These are phyloP conservation scores for Grosmannia huntii DNA, from an alignment of 2,329 filamentous ascomycete genomes.

Conservation along the genomic window DNA sequence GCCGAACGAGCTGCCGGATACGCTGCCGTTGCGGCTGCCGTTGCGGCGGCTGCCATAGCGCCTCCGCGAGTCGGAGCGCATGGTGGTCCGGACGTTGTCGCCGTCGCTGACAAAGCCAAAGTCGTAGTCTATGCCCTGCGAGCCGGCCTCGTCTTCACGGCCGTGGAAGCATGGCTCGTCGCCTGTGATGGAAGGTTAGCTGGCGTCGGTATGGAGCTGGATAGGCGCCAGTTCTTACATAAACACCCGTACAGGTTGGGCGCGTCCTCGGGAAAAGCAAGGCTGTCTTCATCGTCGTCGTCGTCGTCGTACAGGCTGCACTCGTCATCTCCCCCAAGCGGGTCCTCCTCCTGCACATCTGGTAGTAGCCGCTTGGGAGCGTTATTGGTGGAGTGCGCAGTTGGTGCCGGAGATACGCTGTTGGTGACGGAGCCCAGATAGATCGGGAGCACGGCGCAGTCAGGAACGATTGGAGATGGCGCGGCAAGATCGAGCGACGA, in stretches of 20 bases:
- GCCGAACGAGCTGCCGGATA: conserved; percentile 1
- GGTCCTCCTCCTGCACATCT: conserved; percentile 80
- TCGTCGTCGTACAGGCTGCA: conserved; percentile 17
- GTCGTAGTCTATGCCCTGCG: conserved; percentile 48
- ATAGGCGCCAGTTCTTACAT: conserved; percentile 43
- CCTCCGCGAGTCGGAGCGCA: background rate
- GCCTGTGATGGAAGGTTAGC: conserved; percentile 25
- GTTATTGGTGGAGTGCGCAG: conserved; percentile 7
- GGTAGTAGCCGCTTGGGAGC: conserved; percentile 56
- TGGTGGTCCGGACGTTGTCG: conserved; percentile 31
- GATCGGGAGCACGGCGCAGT: conserved; percentile 42
- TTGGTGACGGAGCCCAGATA: conserved; percentile 2
- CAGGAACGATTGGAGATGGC: conserved; percentile 22
- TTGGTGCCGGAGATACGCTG: background rate
- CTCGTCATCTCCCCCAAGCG: conserved; percentile 46
- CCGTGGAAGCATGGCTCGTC: conserved; percentile 49
- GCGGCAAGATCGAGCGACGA: conserved; percentile 59
- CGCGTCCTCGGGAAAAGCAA: conserved; percentile 31
- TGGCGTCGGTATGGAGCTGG: too few relatives aligned
- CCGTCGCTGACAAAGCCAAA: conserved; percentile 53
- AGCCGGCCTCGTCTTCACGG: conserved; percentile 18
- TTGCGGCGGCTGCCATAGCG: background rate
- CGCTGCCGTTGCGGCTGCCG: conserved; percentile 5
- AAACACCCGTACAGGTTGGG: conserved; percentile 51
- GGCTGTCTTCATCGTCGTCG: conserved; percentile 39